phyloP scores from a whole-genome alignment of 352 stramenopile genomes.

The Globisporangium spiculum region DNA sequence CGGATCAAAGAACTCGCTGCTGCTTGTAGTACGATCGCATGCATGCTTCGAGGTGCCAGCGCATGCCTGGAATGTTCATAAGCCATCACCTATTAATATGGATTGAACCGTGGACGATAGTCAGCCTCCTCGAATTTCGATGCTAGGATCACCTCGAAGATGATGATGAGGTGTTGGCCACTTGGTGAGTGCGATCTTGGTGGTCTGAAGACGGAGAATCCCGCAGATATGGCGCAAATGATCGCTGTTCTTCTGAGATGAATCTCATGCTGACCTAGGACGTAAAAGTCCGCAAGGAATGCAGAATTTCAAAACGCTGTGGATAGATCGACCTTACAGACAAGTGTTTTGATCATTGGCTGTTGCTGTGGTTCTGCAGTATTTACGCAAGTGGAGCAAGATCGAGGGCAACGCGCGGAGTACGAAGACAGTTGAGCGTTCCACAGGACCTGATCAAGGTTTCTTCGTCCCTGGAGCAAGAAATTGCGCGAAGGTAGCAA shows the following conservation, averaged over 20 bases:
- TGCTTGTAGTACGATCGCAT: not conserved
- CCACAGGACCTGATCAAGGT: not conserved
- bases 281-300: not conserved
- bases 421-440: not conserved
- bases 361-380: too few species aligned
- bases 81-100: not conserved
- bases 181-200: not conserved
- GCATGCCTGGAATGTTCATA: not conserved
- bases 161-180: not conserved
- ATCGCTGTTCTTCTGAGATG: not conserved
- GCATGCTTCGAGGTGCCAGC: not conserved
- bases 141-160: not conserved
- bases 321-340: too few species aligned
- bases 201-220: not conserved
- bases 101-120: not conserved
- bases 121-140: not conserved
- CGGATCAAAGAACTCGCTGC: not conserved
- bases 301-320: not conserved
- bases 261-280: not conserved
- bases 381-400: not conserved
- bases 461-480: not conserved
- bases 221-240: not conserved
- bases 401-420: not conserved
- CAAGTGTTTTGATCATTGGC: too few species aligned
- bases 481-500: too few species aligned